Conservation (phyloP, 805 yeast genomes). For the Cyberlindnera amylophila region DNA sequence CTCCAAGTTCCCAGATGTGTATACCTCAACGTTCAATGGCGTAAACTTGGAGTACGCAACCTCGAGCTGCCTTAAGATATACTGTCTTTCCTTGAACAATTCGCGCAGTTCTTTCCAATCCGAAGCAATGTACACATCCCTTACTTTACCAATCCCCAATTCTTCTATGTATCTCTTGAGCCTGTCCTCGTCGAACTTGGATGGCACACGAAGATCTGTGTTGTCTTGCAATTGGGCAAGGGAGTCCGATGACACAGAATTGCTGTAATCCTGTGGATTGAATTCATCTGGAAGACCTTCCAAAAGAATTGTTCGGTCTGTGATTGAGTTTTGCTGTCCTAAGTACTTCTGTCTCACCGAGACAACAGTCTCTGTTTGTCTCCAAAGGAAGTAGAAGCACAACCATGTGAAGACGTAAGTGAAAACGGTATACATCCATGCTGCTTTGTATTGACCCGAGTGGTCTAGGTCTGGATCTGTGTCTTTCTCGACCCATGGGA, state of each 20-base stretch:
- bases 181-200: conserved; percentile 48
- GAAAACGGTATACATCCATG: conserved; percentile 86
- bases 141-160: conserved; percentile 77
- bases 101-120: conserved; percentile 76
- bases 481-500: conserved; percentile 9
- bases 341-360: conserved; percentile 74
- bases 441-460: conserved; percentile 47
- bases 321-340: conserved; percentile 83
- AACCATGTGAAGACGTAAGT: conserved; percentile 80
- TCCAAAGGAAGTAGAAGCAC: conserved; percentile 56
- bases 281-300: conserved; percentile 85
- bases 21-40: conserved; percentile 22
- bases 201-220: background rate
- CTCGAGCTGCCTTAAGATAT: conserved; percentile 59
- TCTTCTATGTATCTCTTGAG: conserved; percentile 72
- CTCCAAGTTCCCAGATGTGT: conserved; percentile 25
- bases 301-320: conserved; percentile 84
- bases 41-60: conserved; percentile 32
- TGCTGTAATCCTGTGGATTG: conserved; percentile 36
- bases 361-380: conserved; percentile 72
- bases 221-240: conserved; percentile 3
- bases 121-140: conserved; percentile 70
- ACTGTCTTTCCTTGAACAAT: conserved; percentile 55
- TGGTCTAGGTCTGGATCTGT: conserved; percentile 25
- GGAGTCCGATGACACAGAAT: conserved; percentile 12